Base-by-base conservation (phyloP, 768 basidiomycete genomes). In the Lactarius hatsudake region DNA sequence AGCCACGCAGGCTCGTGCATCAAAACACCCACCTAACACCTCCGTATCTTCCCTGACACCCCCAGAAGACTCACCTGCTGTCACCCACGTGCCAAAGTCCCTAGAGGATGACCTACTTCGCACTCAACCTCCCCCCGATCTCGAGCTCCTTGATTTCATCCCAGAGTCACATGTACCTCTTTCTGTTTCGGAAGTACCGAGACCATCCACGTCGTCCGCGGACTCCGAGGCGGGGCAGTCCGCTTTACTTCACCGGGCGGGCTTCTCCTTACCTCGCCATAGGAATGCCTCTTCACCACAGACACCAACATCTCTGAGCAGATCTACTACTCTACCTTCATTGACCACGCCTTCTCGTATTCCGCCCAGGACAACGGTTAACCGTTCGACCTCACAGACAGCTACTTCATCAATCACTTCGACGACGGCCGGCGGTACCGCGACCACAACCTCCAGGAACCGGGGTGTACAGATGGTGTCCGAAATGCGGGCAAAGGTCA, bases 381-480 rank as follows among this genome's bases (percentile, higher is more conserved):
- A 78, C 17, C 71, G 67, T 28, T 61, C 72, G 26, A 67, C 73
- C 18, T 75, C 74, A 56, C 75, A 71, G 13, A 66, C 74, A 2
- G 59, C 73, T 42, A 66, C 71, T 30, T 68, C 77, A 59, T 80
- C 82, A 2, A 77, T 81, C 13, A 72, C 74, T 42, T 72, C 78
- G 30, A 71, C 69, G n/a, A 68, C 77, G 10, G 71, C 75, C 8
- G 72, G 67, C 58, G 75, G 68, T 63, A 61, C 79, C 48, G 74
- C 75, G 9, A 71, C 81, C 62, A 83, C 83, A 3, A 78, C 84
- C 15, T 83, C 90, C 5, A 90, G 82, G 79, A 93, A 84, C 75
- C 90, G 87, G 75, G 93, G 92, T 32, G 91, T 93, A 3, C 92
- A 94, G 73, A 94, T 95, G 93, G 91, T 94, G 6, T 89, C 90